Evolutionary conservation across 106 monocot genomes (phyloP).

Genomic region (Dioscorea alata): DNA sequence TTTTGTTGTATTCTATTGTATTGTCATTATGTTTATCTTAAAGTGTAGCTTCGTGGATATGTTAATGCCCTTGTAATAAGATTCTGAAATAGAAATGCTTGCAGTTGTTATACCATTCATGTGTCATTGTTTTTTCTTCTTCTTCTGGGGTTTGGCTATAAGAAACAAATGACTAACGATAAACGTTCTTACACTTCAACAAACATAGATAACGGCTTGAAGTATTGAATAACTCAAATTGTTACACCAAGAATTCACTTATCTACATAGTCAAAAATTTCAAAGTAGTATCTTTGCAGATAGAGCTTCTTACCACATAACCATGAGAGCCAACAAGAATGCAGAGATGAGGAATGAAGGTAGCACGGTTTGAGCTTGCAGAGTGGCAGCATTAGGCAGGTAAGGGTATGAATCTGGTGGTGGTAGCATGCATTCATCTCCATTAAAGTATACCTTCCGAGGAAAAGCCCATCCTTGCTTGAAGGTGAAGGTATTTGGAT

Average conservation of each 20-base stretch:
- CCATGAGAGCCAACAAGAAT: slow-evolving; percentile 7
- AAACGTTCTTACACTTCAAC: no score
- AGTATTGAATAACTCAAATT: no score
- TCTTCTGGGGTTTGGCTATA: no score
- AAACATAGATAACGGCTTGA: no score
- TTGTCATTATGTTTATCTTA: no score
- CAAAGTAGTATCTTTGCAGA: not conserved
- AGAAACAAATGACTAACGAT: no score
- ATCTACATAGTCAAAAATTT: no score
- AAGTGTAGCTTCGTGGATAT: no score
- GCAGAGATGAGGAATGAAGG: not conserved
- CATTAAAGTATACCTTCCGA: slow-evolving; percentile 73
- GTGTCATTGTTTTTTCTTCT: no score
- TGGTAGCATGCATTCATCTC: slow-evolving; percentile 75
- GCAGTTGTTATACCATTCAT: no score
- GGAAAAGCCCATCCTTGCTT: slow-evolving; percentile 77
- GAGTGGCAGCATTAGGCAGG: slow-evolving; percentile 47
- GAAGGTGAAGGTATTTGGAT: slow-evolving; percentile 45
- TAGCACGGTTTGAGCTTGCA: not conserved
- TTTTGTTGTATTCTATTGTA: no score
- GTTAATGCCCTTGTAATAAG: not conserved
- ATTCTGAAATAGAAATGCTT: not conserved
- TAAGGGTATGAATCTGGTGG: slow-evolving; percentile 58
- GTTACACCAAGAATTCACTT: no score
- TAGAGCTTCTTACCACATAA: not conserved